Evolutionary conservation across 2,329 filamentous ascomycete genomes (phyloP).

Genomic region (Xylaria sp.): DNA sequence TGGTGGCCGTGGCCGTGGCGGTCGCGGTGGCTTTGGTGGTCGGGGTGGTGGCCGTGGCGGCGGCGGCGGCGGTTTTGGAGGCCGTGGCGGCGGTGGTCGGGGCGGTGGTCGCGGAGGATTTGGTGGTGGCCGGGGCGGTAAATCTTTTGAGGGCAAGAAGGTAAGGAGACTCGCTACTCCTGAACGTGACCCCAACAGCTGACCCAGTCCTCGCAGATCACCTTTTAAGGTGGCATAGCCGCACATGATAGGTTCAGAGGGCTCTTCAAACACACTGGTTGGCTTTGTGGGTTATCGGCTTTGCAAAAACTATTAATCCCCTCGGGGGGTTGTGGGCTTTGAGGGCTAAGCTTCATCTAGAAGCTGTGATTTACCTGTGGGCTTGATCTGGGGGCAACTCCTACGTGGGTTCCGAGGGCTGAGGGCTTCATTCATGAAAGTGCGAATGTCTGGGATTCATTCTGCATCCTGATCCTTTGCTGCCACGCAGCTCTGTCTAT

Average conservation of each 20-base stretch:
- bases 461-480: constrained; percentile 33
- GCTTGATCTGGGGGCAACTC: constrained; percentile 57
- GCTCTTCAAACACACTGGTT: constrained; percentile 59
- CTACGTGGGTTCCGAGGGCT: constrained; percentile 49
- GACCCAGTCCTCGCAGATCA: constrained; percentile 53
- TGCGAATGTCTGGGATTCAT: constrained; percentile 41
- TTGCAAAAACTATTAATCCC: constrained; percentile 56
- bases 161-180: constrained; percentile 24
- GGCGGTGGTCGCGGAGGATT: constrained; percentile 54
- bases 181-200: constrained; percentile 7
- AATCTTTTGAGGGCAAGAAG: constrained; percentile 83
- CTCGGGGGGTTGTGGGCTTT: constrained; percentile 61
- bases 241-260: constrained; percentile 58
- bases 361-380: constrained; percentile 67
- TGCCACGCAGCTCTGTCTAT: constrained; percentile 24
- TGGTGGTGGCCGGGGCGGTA: constrained; percentile 59
- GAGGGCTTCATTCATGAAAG: constrained; percentile 41
- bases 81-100: constrained; percentile 64
- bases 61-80: constrained; percentile 60
- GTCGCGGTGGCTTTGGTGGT: constrained; percentile 61
- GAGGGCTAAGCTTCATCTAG: constrained; percentile 59
- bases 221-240: constrained; percentile 57
- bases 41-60: constrained; percentile 54
- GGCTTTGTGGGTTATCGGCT: constrained; percentile 70
- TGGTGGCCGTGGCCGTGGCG: constrained; percentile 58